Evolutionary conservation across 768 basidiomycete genomes (phyloP), one percentile per base, ranked within the genome.

Genomic region (Kwoniella mangroviensis): DNA sequence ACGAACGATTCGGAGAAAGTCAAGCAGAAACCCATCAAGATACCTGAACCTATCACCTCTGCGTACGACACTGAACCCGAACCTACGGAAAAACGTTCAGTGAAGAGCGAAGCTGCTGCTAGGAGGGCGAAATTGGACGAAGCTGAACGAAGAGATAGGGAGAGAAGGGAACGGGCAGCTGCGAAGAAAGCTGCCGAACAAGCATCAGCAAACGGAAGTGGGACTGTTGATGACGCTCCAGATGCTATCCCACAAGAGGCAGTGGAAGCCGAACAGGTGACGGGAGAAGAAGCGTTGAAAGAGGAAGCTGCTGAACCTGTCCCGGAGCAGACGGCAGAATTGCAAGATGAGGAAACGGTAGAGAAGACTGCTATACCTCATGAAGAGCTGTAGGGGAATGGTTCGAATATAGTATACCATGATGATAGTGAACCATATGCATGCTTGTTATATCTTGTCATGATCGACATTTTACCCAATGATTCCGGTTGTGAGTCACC

Each of bases 111-210:
- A 13, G 72, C 72, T 13, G 45, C 65, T 21, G 73, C 73, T 2
- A 54, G 62, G 13, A 59, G 61, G 67, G 73, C 71, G 4, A 82
- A 79, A 65, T 70, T 77, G 70, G 76, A 76, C 22, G 78, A 81
- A 65, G 79, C 75, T 34, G 81, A 82, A 56, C 69, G 72, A 49
- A 67, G 77, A 49, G 78, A 82, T 62, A 68, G 68, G 53, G 63
- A 69, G 2, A 64, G 81, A 13, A 57, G 79, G 34, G 81, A 78
- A 54, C 76, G 75, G 57, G 28, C 56, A 43, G 68, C 71, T 34
- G 69, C 70, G 42, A 65, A 68, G 43, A 51, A 67, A 59, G 28
- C 64, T 63, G n/a, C 56, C 45, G 60, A 53, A 19, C n/a, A 56
- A 54, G 52, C 67, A 49, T 24, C 43, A 24, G 63, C 43, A 65